Evolutionary conservation across 306 rosid species (phyloP).

Genomic region (Prunus davidiana): DNA sequence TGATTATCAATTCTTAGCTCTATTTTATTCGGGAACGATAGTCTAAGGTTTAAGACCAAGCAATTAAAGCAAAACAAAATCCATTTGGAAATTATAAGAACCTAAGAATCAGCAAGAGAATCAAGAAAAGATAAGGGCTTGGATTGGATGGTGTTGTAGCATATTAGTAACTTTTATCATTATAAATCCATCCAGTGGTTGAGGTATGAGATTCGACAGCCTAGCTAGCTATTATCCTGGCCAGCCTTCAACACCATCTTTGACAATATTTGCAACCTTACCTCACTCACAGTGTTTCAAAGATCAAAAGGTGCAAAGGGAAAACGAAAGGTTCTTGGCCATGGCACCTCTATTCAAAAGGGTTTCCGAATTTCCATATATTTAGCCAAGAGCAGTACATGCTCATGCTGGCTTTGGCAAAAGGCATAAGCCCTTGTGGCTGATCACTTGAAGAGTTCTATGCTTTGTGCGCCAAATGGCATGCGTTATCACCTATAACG

Average conservation of each 20-base stretch:
- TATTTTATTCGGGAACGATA: too few relatives aligned
- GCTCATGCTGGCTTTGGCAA: neutral
- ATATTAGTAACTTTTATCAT: neutral
- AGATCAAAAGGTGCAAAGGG: neutral
- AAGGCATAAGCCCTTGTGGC: neutral
- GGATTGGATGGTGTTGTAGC: too few relatives aligned
- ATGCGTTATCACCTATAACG: neutral
- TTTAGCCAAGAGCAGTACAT: neutral
- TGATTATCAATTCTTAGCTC: too few relatives aligned
- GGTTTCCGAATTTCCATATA: too few relatives aligned
- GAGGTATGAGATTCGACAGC: slow-evolving; percentile 18
- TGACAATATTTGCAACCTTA: neutral
- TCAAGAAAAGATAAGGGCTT: neutral
- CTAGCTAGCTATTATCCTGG: neutral
- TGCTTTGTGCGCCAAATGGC: slow-evolving; percentile 16
- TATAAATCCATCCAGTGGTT: neutral
- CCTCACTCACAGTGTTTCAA: neutral
- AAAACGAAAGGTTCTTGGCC: too few relatives aligned
- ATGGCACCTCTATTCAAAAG: too few relatives aligned
- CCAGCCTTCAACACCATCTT: neutral
- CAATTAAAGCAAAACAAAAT: neutral
- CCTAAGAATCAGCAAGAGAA: neutral
- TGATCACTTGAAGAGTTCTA: neutral
- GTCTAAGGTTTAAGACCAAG: neutral
- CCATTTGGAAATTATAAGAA: neutral